phyloP scores from a whole-genome alignment of 805 yeast genomes.

The Hanseniaspora clermontiae region DNA sequence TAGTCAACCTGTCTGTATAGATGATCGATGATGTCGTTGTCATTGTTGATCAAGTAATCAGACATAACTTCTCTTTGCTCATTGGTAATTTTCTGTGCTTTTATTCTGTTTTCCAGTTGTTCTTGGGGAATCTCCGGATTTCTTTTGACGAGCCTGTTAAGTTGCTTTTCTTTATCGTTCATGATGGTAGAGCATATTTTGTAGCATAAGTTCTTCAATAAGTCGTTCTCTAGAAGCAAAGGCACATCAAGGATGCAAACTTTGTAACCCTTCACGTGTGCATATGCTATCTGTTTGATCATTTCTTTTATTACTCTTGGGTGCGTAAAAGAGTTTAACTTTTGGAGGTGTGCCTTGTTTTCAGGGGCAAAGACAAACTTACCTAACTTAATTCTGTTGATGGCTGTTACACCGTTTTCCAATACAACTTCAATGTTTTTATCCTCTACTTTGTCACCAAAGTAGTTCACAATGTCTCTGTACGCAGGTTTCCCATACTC shows the following conservation, averaged over 20 bases:
- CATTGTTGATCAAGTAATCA: slow-evolving; percentile 59
- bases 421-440: slow-evolving; percentile 30
- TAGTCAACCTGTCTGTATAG: slow-evolving; percentile 35
- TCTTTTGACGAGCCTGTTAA: slow-evolving; percentile 49
- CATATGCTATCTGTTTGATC: slow-evolving; percentile 38
- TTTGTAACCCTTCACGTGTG: slow-evolving; percentile 45
- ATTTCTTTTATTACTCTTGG: slow-evolving; percentile 68
- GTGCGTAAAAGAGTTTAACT: slow-evolving; percentile 67
- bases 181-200: slow-evolving; percentile 56
- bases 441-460: slow-evolving; percentile 38
- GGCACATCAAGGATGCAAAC: slow-evolving; percentile 83
- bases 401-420: slow-evolving; percentile 22
- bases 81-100: slow-evolving; percentile 58
- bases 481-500: slow-evolving; percentile 69
- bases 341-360: slow-evolving; percentile 42
- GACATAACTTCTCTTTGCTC: slow-evolving; percentile 42
- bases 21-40: slow-evolving; percentile 31
- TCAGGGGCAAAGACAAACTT: slow-evolving; percentile 50
- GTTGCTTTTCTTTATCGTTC: slow-evolving; percentile 38
- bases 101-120: slow-evolving; percentile 62
- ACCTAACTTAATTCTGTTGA: slow-evolving; percentile 66
- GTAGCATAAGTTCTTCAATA: slow-evolving; percentile 61
- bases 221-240: slow-evolving; percentile 60
- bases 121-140: slow-evolving; percentile 52
- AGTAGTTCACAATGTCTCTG: slow-evolving; percentile 47